These are phyloP conservation scores for Phyllostachys edulis DNA, from an alignment of 176 grass and related monocot genomes.

Conservation along the genomic window DNA sequence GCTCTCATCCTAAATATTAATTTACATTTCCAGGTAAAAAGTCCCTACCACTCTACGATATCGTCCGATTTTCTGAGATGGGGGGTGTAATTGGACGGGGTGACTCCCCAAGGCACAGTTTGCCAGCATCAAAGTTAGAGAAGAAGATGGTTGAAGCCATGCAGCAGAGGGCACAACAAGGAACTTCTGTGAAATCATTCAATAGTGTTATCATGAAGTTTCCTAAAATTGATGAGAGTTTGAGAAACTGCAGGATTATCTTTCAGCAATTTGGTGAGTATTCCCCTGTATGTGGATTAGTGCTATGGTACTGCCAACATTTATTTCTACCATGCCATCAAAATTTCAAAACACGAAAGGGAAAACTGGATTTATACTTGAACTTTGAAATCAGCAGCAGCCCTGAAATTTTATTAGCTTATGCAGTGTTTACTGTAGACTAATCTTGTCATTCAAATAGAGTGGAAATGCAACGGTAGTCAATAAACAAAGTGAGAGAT, in stretches of 20 bases:
- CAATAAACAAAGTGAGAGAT: background rate
- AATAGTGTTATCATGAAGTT: conserved; percentile 95
- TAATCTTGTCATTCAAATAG: background rate
- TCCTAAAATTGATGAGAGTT: conserved; percentile 86
- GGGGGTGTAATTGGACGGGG: conserved; percentile 65
- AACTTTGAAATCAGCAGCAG: background rate
- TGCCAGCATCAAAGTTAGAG: conserved; percentile 74
- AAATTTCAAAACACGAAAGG: background rate
- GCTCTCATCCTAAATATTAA: background rate
- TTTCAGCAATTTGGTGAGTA: conserved; percentile 95
- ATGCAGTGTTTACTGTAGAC: background rate
- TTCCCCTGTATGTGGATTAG: background rate
- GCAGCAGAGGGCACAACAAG: conserved; percentile 76
- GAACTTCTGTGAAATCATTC: conserved; percentile 87
- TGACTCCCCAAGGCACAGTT: conserved; percentile 48
- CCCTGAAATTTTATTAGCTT: background rate
- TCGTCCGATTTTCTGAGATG: conserved; percentile 39
- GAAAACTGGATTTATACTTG: background rate
- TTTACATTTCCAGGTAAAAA: conserved; percentile 28
- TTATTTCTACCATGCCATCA: background rate
- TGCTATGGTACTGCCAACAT: background rate
- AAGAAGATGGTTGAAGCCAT: conserved; percentile 97
- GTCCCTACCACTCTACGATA: background rate
- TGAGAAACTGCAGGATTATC: conserved; percentile 89
- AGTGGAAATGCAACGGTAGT: background rate